A percentile compares a stretch with the other conserved stretches of the same genome.
Conservation (phyloP, 2,329 filamentous ascomycete genomes). For the Colletotrichum costaricense region DNA sequence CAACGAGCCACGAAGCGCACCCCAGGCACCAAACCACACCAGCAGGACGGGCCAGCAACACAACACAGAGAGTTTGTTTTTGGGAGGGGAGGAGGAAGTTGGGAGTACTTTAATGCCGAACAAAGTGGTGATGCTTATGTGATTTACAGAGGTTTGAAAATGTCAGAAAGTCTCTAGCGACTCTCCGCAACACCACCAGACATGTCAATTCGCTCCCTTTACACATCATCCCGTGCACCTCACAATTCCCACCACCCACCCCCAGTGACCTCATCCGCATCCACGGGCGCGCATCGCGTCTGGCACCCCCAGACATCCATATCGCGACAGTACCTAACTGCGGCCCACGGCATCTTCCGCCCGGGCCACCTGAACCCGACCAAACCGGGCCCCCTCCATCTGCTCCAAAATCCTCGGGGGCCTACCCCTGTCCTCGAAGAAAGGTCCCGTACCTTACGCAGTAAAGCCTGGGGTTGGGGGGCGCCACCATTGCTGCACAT, state of each 20-base stretch:
- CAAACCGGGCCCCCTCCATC: constrained; percentile 8
- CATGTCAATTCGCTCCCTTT: not conserved
- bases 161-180: not conserved
- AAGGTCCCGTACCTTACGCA: not conserved
- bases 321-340: constrained; percentile 24
- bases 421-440: constrained; percentile 24
- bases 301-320: constrained; percentile 4
- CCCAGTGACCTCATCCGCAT: not conserved
- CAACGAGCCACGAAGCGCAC: constrained; percentile 16
- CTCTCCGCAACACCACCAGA: not conserved
- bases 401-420: constrained; percentile 26
- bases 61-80: constrained; percentile 13
- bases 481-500: constrained; percentile 6
- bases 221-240: not conserved
- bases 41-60: not conserved
- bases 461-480: constrained; percentile 10
- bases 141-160: not conserved
- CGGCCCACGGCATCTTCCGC: constrained; percentile 34
- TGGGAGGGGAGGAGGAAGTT: not conserved
- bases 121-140: not conserved
- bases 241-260: not conserved
- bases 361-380: constrained; percentile 25
- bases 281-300: constrained; percentile 21
- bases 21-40: not conserved
- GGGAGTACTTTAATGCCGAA: not conserved